phyloP scores from a whole-genome alignment of 202 grass and related monocot species.

The Panicum hallii region DNA sequence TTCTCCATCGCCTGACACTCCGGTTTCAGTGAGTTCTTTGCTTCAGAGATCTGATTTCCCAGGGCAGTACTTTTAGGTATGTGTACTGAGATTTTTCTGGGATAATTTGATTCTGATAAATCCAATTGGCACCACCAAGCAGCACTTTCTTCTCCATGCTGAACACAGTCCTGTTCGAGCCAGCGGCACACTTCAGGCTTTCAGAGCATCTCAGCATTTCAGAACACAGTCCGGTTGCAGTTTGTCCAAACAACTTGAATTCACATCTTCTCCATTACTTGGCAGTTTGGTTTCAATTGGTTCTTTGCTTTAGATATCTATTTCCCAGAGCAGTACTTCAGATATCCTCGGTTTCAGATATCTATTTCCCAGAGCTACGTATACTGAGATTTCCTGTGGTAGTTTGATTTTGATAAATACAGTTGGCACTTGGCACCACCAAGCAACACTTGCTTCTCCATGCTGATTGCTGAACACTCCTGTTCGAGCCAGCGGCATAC shows the following conservation, averaged over 20 bases:
- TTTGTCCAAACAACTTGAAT: too few species aligned
- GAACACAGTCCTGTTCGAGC: constrained; percentile 8
- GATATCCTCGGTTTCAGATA: background rate
- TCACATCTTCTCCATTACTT: too few species aligned
- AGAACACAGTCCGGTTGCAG: too few species aligned
- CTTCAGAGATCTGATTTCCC: background rate
- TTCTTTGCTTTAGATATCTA: too few species aligned
- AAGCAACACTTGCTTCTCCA: background rate
- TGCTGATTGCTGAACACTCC: background rate
- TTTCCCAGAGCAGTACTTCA: background rate
- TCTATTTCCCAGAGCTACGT: background rate
- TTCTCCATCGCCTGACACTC: background rate
- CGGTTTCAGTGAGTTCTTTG: background rate
- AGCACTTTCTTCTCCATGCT: constrained; percentile 11
- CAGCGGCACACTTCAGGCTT: background rate
- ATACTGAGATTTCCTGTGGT: background rate
- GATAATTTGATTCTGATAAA: background rate
- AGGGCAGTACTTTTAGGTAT: background rate
- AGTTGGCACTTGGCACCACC: constrained; percentile 29
- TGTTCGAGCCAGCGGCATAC: background rate
- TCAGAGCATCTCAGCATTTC: background rate
- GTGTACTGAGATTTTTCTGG: background rate
- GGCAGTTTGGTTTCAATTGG: too few species aligned
- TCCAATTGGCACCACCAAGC: constrained; percentile 19
- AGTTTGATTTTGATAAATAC: background rate